Evolutionary conservation across 139 green algal species (phyloP), one percentile per base, ranked within the genome.

Genomic region (Chlorella sp.): DNA sequence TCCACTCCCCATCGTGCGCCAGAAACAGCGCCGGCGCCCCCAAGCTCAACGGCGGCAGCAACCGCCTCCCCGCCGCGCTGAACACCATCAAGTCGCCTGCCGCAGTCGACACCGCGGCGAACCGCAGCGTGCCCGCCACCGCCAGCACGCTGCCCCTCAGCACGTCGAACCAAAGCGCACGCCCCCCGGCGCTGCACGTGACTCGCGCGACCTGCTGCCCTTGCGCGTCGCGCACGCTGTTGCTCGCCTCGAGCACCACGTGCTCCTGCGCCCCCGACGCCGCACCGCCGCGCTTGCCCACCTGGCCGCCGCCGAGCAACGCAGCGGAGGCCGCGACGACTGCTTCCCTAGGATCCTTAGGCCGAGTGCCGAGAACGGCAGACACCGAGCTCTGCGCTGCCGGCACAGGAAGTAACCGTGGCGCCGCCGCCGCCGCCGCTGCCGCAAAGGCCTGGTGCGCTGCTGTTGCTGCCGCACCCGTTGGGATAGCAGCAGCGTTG

Each of bases 1-100:
- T 35, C 65, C 62, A 62, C 29, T 34, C 61, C 27, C 29, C 61
- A 35, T 67, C 61, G 14, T 67, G 23, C 14, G n/a, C 61, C 61
- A 67, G 33, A 14, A 67, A 67, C 2, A 27, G n/a, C 2, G 61
- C 23, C n/a, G 61, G 27, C 61, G n/a, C 61, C 3, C 61, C 61
- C 3, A 67, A 27, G n/a, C n/a, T 27, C 3, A 67, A 35, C n/a
- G 61, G 61, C 61, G 61, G 61, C n/a, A 67, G 34, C n/a, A 67
- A 27, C 23, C 61, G 27, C 27, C 61, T 26, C n/a, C 61, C 61
- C 3, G 61, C 61, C 23, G 61, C 61, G 3, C 78, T 84, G 74
- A 90, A 91, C 1, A 93, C 62, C 77, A 90, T 73, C 26, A 88
- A 29, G 26, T 72, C 83, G 20, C 84, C 77, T 55, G 42, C 17